Base-by-base conservation (phyloP, 768 basidiomycete species). In the Pulveroboletus ravenelii region DNA sequence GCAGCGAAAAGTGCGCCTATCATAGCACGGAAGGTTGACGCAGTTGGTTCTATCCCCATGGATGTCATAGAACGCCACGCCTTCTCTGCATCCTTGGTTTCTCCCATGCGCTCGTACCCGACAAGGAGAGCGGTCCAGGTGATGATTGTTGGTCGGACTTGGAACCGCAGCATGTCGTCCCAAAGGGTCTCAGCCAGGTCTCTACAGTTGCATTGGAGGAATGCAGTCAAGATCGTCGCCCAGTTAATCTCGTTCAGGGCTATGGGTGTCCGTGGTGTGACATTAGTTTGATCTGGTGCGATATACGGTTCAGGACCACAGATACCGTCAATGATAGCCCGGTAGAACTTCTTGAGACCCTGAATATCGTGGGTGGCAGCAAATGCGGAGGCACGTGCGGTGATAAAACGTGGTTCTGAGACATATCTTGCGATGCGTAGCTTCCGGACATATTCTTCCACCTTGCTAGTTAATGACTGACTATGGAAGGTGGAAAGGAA, bases 81-180 rank as follows among this genome's bases (percentile, higher is more conserved):
- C 9, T 68, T 69, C 41, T 82, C 66, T 10, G 85, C 81, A 46
- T 81, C 75, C 3, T 74, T 71, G 14, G 75, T 65, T 45, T 78
- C 73, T 18, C 77, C 74, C 34, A 75, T 69, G 41, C 75, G 69
- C 30, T 74, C 77, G 56, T 85, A 84, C 8, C 81, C 79, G 41
- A 83, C 78, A 34, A 93, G 70, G 39, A 90, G 74, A 14, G 82
- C 79, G 10, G 79, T 88, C 89, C 90, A 93, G 43, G 81, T 77
- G 25, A 74, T 68, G 9, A 78, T 66, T 2, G 76, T 76, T n/a
- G 83, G 82, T 34, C 51, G 64, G 34, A 85, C 64, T 1, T 74
- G 75, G 18, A 75, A 67, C 34, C 65, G 57, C 15, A 70, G 47
- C 70, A 89, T 78, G 62, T 89, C 87, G 32, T 78, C 72, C 90